Evolutionary conservation across 495 filamentous ascomycete genomes (phyloP), one percentile per base, ranked within the genome.

Genomic region (Opeltia flavorubescens): DNA sequence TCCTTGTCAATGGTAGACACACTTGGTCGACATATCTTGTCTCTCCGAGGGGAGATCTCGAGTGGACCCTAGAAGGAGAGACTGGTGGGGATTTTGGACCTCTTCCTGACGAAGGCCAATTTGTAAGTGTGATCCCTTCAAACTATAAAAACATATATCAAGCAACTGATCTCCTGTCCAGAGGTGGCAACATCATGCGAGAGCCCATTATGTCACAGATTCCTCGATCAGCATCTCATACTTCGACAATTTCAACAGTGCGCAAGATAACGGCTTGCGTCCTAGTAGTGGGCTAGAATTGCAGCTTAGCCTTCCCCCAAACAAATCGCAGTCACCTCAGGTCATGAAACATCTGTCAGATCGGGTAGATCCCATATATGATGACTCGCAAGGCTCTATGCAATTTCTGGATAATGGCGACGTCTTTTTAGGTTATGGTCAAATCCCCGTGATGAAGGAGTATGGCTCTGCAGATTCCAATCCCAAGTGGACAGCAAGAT

Each of bases 381-480:
- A 59, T 17, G 59, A 60, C 11, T 71, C 64, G 0, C 66, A 71
- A 49, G 75, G 75, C 9, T 67, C 66, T 11, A 51, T 66, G 17
- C 66, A 75, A 52, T 26, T 66, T 5, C 58, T 75, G 0, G 52
- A 55, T 4, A 65, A 61, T 44, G 71, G 66, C 0, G 69, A 72
- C 50, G 61, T 66, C 21, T 47, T 78, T 8, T 28, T 72, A 20
- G 68, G 62, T 9, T 77, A 71, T 52, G 75, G 74, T 1, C 59
- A 59, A 40, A 62, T 66, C 33, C 60, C 69, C 13, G 61, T 66
- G 0, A 59, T 74, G 50, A 70, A 69, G 1, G 74, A 78, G 48
- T 71, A 65, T 55, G 54, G 47, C 5, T 27, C 55, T 5, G 43
- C 47, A 59, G 28, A 36, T 33, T n/a, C 26, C 12, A n/a, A n/a